A percentile compares a stretch with the other conserved stretches of the same genome.
Evolutionary conservation across 208 protist genomes (phyloP).

Genomic region (Leishmania tarentolae): DNA sequence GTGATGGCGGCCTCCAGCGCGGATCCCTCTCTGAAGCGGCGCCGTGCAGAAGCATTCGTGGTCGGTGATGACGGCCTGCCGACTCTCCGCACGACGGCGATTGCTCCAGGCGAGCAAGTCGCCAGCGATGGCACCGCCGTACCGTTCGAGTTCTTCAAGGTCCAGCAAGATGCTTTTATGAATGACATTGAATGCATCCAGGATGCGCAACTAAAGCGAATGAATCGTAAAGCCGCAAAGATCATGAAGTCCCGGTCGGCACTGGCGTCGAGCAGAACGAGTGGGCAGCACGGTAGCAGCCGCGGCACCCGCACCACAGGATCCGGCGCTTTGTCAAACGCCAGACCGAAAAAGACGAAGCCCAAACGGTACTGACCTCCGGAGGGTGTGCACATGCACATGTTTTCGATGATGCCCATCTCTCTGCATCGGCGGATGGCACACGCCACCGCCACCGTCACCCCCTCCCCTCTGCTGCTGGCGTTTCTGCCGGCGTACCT

Average conservation of each 20-base stretch:
- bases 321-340: neutral
- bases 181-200: constrained; percentile 74
- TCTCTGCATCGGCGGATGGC: neutral
- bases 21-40: constrained; percentile 34
- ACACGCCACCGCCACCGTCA: too few species aligned
- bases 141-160: constrained; percentile 70
- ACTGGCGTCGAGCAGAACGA: neutral
- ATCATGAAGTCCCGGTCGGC: neutral
- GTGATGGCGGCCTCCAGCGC: constrained; percentile 14
- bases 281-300: neutral
- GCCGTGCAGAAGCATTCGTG: constrained; percentile 49
- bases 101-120: constrained; percentile 16
- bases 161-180: constrained; percentile 69
- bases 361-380: constrained; percentile 29
- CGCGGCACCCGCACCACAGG: neutral
- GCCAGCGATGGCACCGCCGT: neutral
- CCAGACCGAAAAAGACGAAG: constrained; percentile 2
- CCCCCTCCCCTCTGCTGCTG: too few species aligned
- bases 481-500: neutral
- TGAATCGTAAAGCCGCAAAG: neutral
- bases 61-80: constrained; percentile 37
- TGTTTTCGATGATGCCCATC: neutral
- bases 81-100: constrained; percentile 49
- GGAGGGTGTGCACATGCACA: too few species aligned
- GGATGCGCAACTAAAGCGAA: constrained; percentile 47